Conservation (phyloP, 1,284 basidiomycete species). For the Nidula niveotomentosa region DNA sequence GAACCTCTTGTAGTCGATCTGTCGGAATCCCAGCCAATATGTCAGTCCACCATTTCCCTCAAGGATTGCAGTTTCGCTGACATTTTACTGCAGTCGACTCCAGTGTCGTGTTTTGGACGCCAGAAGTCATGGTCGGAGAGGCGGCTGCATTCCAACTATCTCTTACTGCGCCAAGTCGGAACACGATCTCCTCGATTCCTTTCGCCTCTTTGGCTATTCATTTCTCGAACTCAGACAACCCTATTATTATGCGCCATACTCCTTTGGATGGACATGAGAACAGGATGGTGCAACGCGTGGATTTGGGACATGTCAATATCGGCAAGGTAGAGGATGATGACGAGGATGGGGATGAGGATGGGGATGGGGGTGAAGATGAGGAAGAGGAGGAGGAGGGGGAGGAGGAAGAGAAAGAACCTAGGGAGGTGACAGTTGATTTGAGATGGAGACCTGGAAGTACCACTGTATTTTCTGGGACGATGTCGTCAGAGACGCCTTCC, state of each 20-base stretch:
- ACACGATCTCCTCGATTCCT: conserved; percentile 52
- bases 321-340: too few relatives aligned
- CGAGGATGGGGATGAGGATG: conserved; percentile 11
- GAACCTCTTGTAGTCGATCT: conserved; percentile 61
- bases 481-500: conserved; percentile 46
- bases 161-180: conserved; percentile 45
- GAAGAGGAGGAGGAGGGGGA: too few relatives aligned
- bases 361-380: conserved; percentile 9
- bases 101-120: conserved; percentile 68
- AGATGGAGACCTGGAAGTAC: conserved; percentile 54
- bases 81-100: conserved; percentile 52
- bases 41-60: conserved; percentile 38
- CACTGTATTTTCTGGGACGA: conserved; percentile 55
- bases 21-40: conserved; percentile 57
- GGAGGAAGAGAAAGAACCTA: conserved; percentile 7
- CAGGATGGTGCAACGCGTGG: conserved; percentile 31
- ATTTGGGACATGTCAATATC: conserved; percentile 37
- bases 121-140: conserved; percentile 60
- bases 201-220: conserved; percentile 58
- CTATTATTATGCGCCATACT: conserved; percentile 49
- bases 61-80: background rate
- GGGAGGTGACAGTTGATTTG: conserved; percentile 37
- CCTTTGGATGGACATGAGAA: conserved; percentile 9
- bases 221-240: conserved; percentile 46
- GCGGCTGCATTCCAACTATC: conserved; percentile 71